A percentile compares a stretch with the other conserved stretches of the same genome.
Evolutionary conservation across 768 basidiomycete species (phyloP).

Genomic region (Leccinellum rugosiceps): DNA sequence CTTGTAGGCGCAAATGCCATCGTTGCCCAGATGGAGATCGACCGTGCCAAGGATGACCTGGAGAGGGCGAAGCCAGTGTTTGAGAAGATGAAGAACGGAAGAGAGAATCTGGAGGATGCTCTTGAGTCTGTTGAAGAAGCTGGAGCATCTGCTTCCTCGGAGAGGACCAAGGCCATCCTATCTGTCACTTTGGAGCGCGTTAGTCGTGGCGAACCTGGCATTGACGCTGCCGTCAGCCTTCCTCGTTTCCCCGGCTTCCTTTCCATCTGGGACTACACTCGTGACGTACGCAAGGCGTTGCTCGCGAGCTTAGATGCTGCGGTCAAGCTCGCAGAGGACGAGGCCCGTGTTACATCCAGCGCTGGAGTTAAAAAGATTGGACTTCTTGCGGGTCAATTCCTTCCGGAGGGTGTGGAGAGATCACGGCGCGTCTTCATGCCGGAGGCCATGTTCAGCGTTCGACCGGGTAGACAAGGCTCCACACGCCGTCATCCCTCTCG

Average conservation of each 20-base stretch:
- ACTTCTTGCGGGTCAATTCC: conserved; percentile 68
- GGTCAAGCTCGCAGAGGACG: conserved; percentile 77
- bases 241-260: conserved; percentile 84
- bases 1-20: conserved; percentile 84
- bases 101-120: conserved; percentile 73
- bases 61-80: conserved; percentile 71
- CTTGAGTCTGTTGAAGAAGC: conserved; percentile 80
- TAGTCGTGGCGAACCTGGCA: conserved; percentile 67
- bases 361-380: conserved; percentile 64
- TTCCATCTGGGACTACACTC: conserved; percentile 81
- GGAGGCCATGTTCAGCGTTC: conserved; percentile 91
- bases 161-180: conserved; percentile 58
- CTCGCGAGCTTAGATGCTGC: conserved; percentile 79
- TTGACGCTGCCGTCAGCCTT: conserved; percentile 49
- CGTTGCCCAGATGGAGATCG: conserved; percentile 76
- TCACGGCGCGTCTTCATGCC: conserved; percentile 86
- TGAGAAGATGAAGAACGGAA: conserved; percentile 78
- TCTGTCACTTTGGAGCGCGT: conserved; percentile 71
- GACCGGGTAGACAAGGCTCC: conserved; percentile 39
- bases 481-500: conserved; percentile 35
- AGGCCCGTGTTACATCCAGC: conserved; percentile 67
- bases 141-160: conserved; percentile 50
- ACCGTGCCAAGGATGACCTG: conserved; percentile 68
- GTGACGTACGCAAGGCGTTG: conserved; percentile 73
- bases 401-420: conserved; percentile 80